phyloP scores from a whole-genome alignment of 192 early-diverging fungal species.

The Chytriomyces sp. region DNA sequence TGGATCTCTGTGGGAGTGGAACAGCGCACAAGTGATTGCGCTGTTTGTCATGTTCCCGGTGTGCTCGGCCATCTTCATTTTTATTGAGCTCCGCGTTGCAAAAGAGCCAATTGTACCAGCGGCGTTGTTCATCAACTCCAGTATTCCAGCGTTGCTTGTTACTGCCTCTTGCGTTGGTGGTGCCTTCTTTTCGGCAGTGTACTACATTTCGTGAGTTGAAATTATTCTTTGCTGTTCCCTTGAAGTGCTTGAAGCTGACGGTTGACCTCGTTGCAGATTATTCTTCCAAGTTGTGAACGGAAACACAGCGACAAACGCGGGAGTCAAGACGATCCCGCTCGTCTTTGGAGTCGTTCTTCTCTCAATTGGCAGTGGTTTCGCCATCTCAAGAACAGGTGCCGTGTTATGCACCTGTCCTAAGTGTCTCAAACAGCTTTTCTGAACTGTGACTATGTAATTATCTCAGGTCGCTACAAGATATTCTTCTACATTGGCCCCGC shows the following conservation, averaged over 20 bases:
- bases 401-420: too few species aligned
- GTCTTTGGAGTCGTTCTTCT: constrained; percentile 73
- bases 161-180: constrained; percentile 54
- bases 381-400: constrained; percentile 58
- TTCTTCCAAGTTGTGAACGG: constrained; percentile 73
- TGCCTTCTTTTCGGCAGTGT: constrained; percentile 60
- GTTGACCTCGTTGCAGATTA: constrained; percentile 41
- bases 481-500: constrained; percentile 67
- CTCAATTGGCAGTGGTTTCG: constrained; percentile 67
- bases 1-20: constrained; percentile 67
- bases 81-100: constrained; percentile 69
- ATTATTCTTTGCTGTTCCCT: too few species aligned
- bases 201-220: constrained; percentile 67
- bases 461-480: constrained; percentile 58
- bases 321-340: constrained; percentile 76
- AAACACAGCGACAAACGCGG: constrained; percentile 74
- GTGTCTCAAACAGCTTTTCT: too few species aligned
- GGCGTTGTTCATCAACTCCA: constrained; percentile 60
- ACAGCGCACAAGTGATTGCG: constrained; percentile 65
- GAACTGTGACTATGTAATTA: too few species aligned
- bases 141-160: constrained; percentile 38
- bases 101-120: constrained; percentile 77
- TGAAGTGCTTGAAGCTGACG: too few species aligned
- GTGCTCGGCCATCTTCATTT: constrained; percentile 48
- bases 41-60: constrained; percentile 64